Percentiles rank a stretch among this genome's conserved stretches.
These are phyloP conservation scores for Selaginella tamariscina DNA, from an alignment of 75 land plant genomes.

Conservation along the genomic window DNA sequence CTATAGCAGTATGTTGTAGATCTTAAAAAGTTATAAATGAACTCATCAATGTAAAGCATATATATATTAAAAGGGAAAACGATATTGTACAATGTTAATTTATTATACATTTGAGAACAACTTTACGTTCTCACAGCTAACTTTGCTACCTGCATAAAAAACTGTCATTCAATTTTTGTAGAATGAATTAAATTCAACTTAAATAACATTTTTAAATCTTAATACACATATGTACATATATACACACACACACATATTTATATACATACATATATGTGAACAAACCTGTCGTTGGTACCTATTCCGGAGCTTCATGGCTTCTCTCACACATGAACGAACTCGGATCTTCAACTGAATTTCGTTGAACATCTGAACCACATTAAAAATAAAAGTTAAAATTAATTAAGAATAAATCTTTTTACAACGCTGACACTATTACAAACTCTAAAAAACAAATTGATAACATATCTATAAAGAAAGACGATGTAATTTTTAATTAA, in stretches of 20 bases:
- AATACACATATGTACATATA: too few relatives aligned
- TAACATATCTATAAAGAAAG: too few relatives aligned
- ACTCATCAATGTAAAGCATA: too few relatives aligned
- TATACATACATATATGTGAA: neutral
- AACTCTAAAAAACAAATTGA: too few relatives aligned
- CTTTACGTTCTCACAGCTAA: neutral
- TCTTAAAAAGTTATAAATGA: too few relatives aligned
- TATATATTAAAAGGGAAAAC: too few relatives aligned
- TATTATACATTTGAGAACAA: neutral
- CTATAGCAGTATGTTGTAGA: too few relatives aligned
- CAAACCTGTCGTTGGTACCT: constrained; percentile 50
- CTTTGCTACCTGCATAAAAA: neutral
- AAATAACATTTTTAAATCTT: too few relatives aligned
- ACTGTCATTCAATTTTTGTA: neutral
- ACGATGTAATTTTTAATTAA: too few relatives aligned
- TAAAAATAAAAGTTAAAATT: constrained; percentile 6
- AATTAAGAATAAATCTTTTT: too few relatives aligned
- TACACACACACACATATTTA: too few relatives aligned
- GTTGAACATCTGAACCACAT: constrained; percentile 76
- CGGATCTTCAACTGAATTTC: constrained; percentile 59
- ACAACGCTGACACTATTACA: too few relatives aligned
- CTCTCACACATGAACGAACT: constrained; percentile 51
- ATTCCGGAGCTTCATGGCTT: constrained; percentile 63
- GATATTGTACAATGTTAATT: neutral
- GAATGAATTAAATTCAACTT: neutral